These are phyloP conservation scores for Madurella fahalii DNA, from an alignment of 2,329 filamentous ascomycete species.

Conservation along the genomic window DNA sequence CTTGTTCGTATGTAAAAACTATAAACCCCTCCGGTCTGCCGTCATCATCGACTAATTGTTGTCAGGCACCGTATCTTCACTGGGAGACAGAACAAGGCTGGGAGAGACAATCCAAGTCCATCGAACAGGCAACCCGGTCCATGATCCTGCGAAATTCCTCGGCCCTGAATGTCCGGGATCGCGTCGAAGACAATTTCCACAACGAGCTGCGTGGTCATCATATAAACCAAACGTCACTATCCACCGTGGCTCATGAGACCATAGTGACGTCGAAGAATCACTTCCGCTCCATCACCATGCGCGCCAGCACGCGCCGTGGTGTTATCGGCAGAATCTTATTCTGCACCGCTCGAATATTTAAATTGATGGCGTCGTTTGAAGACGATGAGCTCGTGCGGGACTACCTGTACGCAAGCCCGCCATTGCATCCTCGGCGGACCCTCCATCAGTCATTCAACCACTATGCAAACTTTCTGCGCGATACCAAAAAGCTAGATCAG, in stretches of 20 bases:
- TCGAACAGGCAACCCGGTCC: slow-evolving; percentile 2
- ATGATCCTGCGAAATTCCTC: slow-evolving; percentile 1
- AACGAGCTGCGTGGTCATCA: slow-evolving; percentile 9
- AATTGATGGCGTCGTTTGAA: slow-evolving; percentile 11
- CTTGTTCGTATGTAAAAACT: neutral
- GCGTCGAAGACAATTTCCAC: slow-evolving; percentile 13
- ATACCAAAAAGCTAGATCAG: slow-evolving; percentile 30
- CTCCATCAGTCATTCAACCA: slow-evolving; percentile 40
- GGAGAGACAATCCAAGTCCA: slow-evolving; percentile 7
- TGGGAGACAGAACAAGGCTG: slow-evolving; percentile 10
- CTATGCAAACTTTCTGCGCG: slow-evolving; percentile 11
- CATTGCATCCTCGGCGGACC: slow-evolving; percentile 40
- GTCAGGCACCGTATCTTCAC: slow-evolving; percentile 10
- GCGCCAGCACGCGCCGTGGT: slow-evolving; percentile 6
- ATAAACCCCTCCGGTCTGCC: no score
- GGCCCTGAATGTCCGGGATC: neutral
- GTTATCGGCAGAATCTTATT: slow-evolving; percentile 10
- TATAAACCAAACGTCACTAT: slow-evolving; percentile 6
- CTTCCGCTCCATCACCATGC: slow-evolving; percentile 9
- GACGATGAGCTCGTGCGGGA: slow-evolving; percentile 14
- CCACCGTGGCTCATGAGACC: slow-evolving; percentile 7
- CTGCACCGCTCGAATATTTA: slow-evolving; percentile 8
- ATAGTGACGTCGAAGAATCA: slow-evolving; percentile 7
- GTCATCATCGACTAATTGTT: neutral
- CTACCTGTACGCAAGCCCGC: slow-evolving; percentile 32